A percentile compares a stretch with the other conserved stretches of the same genome.
phyloP scores from a whole-genome alignment of 345 rosid species.

The Populus davidiana region DNA sequence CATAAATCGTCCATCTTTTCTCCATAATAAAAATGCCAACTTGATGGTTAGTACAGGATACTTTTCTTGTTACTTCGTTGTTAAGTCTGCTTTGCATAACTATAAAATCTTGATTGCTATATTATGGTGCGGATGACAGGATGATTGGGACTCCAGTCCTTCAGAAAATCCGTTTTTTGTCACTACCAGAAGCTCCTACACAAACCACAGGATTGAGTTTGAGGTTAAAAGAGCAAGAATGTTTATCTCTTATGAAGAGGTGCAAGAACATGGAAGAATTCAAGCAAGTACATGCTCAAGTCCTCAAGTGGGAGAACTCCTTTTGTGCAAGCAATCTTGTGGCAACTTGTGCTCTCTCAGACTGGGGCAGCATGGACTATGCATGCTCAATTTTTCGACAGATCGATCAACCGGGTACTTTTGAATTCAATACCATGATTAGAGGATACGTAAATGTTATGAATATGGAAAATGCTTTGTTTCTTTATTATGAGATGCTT shows the following conservation, averaged over 20 bases:
- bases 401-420: conserved; percentile 35
- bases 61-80: neutral
- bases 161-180: conserved; percentile 23
- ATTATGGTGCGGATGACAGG: conserved; percentile 26
- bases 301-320: conserved; percentile 43
- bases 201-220: conserved; percentile 27
- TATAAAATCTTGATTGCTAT: conserved; percentile 1
- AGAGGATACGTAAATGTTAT: conserved; percentile 25
- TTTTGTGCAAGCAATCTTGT: conserved; percentile 40
- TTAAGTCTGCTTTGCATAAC: neutral
- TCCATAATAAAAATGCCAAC: neutral
- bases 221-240: conserved; percentile 53
- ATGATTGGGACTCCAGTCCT: conserved; percentile 43
- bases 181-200: conserved; percentile 22
- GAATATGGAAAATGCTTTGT: conserved; percentile 26
- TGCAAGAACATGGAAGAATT: conserved; percentile 52
- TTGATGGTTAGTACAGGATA: neutral
- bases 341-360: conserved; percentile 40
- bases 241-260: conserved; percentile 48
- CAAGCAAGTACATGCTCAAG: conserved; percentile 50
- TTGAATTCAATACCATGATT: conserved; percentile 37
- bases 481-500: conserved; percentile 34
- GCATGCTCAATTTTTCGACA: conserved; percentile 37
- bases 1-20: neutral
- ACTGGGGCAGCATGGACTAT: conserved; percentile 43